Conservation (phyloP, 2,329 filamentous ascomycete genomes). For the Xylaria sp. region DNA sequence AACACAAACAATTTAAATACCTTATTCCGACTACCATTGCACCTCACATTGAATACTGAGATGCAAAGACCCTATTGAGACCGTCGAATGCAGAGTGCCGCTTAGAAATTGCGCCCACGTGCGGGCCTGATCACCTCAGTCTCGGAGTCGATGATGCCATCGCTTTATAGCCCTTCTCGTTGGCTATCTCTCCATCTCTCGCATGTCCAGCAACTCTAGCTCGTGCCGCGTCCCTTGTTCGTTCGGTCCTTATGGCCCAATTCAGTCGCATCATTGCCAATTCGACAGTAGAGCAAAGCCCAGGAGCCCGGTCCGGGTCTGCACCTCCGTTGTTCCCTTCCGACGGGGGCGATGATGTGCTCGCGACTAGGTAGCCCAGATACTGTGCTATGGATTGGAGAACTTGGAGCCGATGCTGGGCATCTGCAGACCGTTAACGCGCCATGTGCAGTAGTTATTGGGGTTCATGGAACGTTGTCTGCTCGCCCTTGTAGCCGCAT, state of each 20-base stretch:
- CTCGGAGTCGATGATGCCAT: constrained; percentile 43
- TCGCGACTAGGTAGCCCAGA: background rate
- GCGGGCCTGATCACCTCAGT: constrained; percentile 43
- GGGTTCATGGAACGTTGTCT: constrained; percentile 9
- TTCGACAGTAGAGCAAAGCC: constrained; percentile 4
- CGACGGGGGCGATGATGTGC: constrained; percentile 26
- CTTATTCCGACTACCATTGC: background rate
- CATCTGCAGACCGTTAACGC: constrained; percentile 16
- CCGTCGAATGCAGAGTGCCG: background rate
- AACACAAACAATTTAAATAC: background rate
- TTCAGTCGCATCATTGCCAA: constrained; percentile 5
- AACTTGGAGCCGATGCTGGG: constrained; percentile 16
- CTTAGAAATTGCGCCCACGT: constrained; percentile 17
- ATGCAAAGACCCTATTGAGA: background rate
- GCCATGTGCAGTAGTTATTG: constrained; percentile 2
- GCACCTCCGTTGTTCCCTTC: constrained; percentile 1
- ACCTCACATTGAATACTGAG: constrained; percentile 1
- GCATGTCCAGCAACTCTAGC: constrained; percentile 14
- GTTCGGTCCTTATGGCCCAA: constrained; percentile 18
- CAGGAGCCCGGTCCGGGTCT: constrained; percentile 24
- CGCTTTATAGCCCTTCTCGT: constrained; percentile 30
- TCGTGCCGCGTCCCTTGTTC: constrained; percentile 15
- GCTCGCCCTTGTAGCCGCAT: constrained; percentile 6
- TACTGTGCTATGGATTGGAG: constrained; percentile 1
- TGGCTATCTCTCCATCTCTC: constrained; percentile 25